A percentile compares a stretch with the other conserved stretches of the same genome.
These are phyloP conservation scores for Blepharisma stoltei DNA, from an alignment of 73 alveolate genomes.

Conservation along the genomic window DNA sequence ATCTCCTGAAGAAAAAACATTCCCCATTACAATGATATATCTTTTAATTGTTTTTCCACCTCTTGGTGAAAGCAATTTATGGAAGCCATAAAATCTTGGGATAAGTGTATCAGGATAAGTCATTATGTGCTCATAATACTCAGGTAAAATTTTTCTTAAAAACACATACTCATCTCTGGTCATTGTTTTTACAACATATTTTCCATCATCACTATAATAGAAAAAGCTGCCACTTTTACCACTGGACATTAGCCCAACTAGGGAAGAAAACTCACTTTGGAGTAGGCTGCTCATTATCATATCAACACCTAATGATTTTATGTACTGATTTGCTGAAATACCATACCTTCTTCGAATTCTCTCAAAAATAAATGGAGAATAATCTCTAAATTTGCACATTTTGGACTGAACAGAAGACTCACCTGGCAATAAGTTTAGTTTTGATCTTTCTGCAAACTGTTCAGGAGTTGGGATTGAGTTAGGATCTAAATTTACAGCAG, in stretches of 20 bases:
- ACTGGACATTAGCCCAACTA: slow-evolving; percentile 55
- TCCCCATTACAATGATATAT: slow-evolving; percentile 67
- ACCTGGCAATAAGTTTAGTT: slow-evolving; percentile 70
- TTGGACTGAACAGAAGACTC: slow-evolving; percentile 71
- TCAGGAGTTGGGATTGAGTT: background rate
- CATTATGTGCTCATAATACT: slow-evolving; percentile 71
- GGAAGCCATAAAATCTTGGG: slow-evolving; percentile 28
- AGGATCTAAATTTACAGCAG: slow-evolving; percentile 36
- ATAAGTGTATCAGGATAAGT: slow-evolving; percentile 71
- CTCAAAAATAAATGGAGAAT: slow-evolving; percentile 84
- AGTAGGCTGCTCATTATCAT: background rate
- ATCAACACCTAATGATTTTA: slow-evolving; percentile 18
- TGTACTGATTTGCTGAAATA: slow-evolving; percentile 49
- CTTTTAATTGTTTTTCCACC: background rate
- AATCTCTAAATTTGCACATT: slow-evolving; percentile 76
- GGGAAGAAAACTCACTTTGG: slow-evolving; percentile 42
- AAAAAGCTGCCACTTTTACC: slow-evolving; percentile 98
- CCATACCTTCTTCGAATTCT: slow-evolving; percentile 66
- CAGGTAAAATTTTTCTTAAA: slow-evolving; percentile 78
- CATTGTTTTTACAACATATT: slow-evolving; percentile 90
- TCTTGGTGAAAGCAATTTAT: background rate
- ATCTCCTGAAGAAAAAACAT: slow-evolving; percentile 55
- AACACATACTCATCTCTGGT: slow-evolving; percentile 81
- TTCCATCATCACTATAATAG: slow-evolving; percentile 97
- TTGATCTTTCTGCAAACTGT: slow-evolving; percentile 63